Percentiles rank a stretch among this genome's conserved stretches.
Conservation (phyloP, 2,329 filamentous ascomycete genomes). For the Diaporthe nobilis region DNA sequence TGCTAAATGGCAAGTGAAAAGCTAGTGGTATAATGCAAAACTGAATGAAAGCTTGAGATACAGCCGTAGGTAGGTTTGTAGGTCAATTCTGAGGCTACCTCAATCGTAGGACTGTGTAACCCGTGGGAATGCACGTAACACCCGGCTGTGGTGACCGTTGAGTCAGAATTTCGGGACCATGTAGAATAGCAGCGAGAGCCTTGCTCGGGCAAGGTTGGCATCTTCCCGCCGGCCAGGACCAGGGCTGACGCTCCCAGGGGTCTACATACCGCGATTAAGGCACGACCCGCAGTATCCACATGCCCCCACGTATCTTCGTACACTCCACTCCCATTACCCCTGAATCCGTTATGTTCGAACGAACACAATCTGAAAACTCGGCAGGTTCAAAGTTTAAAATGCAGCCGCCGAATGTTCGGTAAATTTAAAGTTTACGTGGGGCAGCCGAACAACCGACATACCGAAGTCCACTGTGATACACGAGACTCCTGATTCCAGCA, state of each 20-base stretch:
- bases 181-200: background rate
- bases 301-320: background rate
- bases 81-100: background rate
- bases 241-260: background rate
- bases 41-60: background rate
- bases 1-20: background rate
- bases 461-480: background rate
- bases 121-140: background rate
- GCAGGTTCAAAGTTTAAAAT: background rate
- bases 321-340: background rate
- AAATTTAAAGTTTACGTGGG: background rate
- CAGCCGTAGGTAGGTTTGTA: background rate
- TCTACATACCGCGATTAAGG: background rate
- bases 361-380: background rate
- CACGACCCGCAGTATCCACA: background rate
- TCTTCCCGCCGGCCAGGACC: background rate
- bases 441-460: background rate
- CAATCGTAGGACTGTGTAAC: background rate
- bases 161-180: background rate
- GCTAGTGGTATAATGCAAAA: background rate
- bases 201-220: background rate
- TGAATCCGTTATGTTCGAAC: background rate
- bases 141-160: background rate
- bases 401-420: background rate
- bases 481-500: conserved; percentile 1